A percentile compares a stretch with the other conserved stretches of the same genome.
phyloP scores from a whole-genome alignment of 805 yeast genomes.

The Ogataea angusta region DNA sequence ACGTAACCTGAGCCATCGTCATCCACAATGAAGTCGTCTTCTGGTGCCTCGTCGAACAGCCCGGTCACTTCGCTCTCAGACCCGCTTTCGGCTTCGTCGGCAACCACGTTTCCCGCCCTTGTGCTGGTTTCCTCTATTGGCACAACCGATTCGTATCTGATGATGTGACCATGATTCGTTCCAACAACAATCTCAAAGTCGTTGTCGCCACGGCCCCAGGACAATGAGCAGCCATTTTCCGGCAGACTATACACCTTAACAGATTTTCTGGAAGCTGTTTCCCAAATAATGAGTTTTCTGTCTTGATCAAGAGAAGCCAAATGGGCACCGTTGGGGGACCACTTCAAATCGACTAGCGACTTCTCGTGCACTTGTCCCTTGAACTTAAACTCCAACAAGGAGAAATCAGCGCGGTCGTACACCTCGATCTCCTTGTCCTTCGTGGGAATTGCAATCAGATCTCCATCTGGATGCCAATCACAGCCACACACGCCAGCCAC shows the following conservation, averaged over 20 bases:
- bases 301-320: slow-evolving; percentile 59
- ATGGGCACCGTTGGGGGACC: slow-evolving; percentile 60
- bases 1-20: slow-evolving; percentile 51
- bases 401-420: slow-evolving; percentile 38
- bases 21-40: slow-evolving; percentile 58
- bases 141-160: slow-evolving; percentile 24
- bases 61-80: slow-evolving; percentile 30
- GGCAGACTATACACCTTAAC: slow-evolving; percentile 29
- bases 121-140: slow-evolving; percentile 15
- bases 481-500: slow-evolving; percentile 9
- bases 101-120: slow-evolving; percentile 9
- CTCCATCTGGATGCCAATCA: slow-evolving; percentile 72
- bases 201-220: slow-evolving; percentile 33
- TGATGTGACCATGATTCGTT: slow-evolving; percentile 40
- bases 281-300: slow-evolving; percentile 55
- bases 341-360: slow-evolving; percentile 47
- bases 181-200: slow-evolving; percentile 37
- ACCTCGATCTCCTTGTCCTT: slow-evolving; percentile 44
- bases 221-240: slow-evolving; percentile 22
- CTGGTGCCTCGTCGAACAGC: slow-evolving; percentile 36
- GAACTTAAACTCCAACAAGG: slow-evolving; percentile 17
- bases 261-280: slow-evolving; percentile 37
- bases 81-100: slow-evolving; percentile 18
- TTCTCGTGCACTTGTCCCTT: slow-evolving; percentile 27
- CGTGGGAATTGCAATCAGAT: slow-evolving; percentile 64